A percentile compares a stretch with the other conserved stretches of the same genome.
Evolutionary conservation across 1,284 basidiomycete species (phyloP).

Genomic region (Leccinum subatratum): DNA sequence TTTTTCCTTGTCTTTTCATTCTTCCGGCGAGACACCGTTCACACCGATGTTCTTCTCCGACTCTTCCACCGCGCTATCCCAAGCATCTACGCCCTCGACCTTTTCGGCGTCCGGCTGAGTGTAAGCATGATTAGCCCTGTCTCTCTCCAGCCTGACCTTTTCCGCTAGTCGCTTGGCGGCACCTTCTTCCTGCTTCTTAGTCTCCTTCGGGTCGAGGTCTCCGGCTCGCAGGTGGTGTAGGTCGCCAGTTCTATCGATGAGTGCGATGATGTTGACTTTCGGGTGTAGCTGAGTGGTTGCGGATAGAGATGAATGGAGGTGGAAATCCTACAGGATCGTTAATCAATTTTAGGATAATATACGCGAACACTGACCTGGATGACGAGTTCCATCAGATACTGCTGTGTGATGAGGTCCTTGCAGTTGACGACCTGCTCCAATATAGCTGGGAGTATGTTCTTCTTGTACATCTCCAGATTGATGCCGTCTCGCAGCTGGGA

Average conservation of each 20-base stretch:
- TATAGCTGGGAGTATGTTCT: constrained; percentile 80
- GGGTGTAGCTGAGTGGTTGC: constrained; percentile 92
- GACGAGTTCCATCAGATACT: constrained; percentile 97
- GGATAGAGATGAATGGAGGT: constrained; percentile 88
- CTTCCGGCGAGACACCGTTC: too few relatives aligned
- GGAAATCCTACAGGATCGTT: constrained; percentile 65
- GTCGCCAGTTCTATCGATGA: constrained; percentile 93
- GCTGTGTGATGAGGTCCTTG: constrained; percentile 95
- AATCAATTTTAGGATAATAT: not conserved
- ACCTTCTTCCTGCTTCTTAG: constrained; percentile 80
- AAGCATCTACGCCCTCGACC: constrained; percentile 35
- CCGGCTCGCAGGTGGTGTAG: constrained; percentile 89
- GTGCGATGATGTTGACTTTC: constrained; percentile 93
- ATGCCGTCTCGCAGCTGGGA: constrained; percentile 91
- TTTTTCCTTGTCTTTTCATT: too few relatives aligned
- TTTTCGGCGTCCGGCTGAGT: constrained; percentile 11
- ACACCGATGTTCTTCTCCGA: constrained; percentile 28
- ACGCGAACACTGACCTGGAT: constrained; percentile 65
- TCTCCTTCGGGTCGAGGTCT: constrained; percentile 89
- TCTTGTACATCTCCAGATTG: constrained; percentile 84
- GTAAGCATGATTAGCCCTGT: constrained; percentile 47
- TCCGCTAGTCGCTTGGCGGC: constrained; percentile 76
- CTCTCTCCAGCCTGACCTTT: constrained; percentile 64
- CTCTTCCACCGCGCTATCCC: constrained; percentile 25
- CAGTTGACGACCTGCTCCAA: constrained; percentile 94